phyloP scores from a whole-genome alignment of 148 eudicot genomes.

The Cornus suecica region DNA sequence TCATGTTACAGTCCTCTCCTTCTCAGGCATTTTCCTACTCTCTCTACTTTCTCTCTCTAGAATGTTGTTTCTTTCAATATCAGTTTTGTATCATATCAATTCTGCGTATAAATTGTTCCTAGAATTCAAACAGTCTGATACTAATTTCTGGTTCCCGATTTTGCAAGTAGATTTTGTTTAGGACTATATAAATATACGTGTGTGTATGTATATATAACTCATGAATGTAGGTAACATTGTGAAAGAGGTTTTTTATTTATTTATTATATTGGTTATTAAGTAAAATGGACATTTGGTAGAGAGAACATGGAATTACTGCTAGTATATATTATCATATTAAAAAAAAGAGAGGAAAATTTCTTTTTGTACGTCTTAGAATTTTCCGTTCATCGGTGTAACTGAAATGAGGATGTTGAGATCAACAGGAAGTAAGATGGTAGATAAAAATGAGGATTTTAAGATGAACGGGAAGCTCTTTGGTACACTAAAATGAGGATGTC shows the following conservation, averaged over 20 bases:
- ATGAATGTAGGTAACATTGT: not conserved
- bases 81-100: not conserved
- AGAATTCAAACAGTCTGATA: not conserved
- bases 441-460: too few species aligned
- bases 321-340: not conserved
- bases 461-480: too few species aligned
- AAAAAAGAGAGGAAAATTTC: too few species aligned
- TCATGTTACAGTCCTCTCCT: conserved; percentile 88
- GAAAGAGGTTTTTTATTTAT: not conserved
- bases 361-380: too few species aligned
- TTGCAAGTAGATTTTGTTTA: not conserved
- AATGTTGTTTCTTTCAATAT: not conserved
- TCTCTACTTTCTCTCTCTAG: conserved; percentile 21
- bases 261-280: too few species aligned
- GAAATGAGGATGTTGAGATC: not conserved
- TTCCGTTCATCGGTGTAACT: not conserved
- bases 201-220: not conserved
- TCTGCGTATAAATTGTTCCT: not conserved
- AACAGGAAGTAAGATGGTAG: too few species aligned
- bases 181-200: too few species aligned
- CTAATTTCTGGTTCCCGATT: not conserved
- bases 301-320: not conserved
- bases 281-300: too few species aligned
- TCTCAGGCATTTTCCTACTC: conserved; percentile 52
- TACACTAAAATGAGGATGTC: too few species aligned